Evolutionary conservation across 1,284 basidiomycete species (phyloP), one percentile per base, ranked within the genome.

Genomic region (Irpex rosettiformis): DNA sequence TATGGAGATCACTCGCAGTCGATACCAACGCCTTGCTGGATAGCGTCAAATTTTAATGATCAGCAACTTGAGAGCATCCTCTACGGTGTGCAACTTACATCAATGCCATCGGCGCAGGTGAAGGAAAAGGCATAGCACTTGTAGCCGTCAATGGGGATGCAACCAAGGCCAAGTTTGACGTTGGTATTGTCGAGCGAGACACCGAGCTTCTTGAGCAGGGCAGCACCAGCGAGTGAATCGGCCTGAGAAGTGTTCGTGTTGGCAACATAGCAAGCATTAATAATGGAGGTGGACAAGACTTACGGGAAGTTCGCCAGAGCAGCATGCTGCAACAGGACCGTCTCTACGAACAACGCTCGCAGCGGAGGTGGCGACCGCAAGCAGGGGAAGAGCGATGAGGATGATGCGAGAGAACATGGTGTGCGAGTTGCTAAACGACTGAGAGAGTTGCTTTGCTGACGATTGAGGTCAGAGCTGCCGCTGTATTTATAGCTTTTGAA

Each of bases 361-460:
- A 24, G 54, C 54, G n/a, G 58, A 54, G 40, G 58, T 59, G 58
- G 58, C 58, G 54, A 48, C 55, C 58, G 58, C 58, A 59, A 59
- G 48, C 42, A 59, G 54, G 25, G 58, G 47, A 24, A 59, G 54
- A 49, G 55, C 47, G 58, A 59, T 45, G 27, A 49, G 22, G 22
- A 47, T 27, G 58, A 59, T 21, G 48, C 55, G 58, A 56, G 58
- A 56, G 55, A 59, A 59, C 58, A 59, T 59, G 22, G 52, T 57
- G 56, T 48, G 11, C 18, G 24, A 25, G 49, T 49, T 56, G 55
- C 45, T 49, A 33, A 40, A 52, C 30, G 28, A 49, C 37, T 42
- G 45, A 37, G 47, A 51, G 45, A 52, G 49, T 51, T 33, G 49
- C 43, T 30, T 57, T 42, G 56, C 56, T 57, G 56, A 42, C 24